Base-by-base conservation (phyloP, 2,329 filamentous ascomycete species). In the Monosporascus sp. region DNA sequence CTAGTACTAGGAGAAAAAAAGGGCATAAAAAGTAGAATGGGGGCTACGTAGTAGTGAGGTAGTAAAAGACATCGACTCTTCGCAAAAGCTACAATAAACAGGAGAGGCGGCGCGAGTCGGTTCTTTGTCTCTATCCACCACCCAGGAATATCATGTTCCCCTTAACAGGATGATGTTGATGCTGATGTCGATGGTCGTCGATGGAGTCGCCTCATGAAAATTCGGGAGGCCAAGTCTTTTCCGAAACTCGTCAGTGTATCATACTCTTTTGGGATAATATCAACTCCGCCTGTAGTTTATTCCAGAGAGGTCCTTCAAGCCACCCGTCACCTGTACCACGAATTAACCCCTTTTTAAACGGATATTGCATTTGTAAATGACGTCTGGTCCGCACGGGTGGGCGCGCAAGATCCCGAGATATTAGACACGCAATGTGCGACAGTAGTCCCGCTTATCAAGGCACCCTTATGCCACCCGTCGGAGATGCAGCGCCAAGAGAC, bases 1-100 rank as follows among this genome's bases (percentile, higher is more conserved):
- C 72, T 81, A 82, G 68, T 76, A 77, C 72, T 78, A 75, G 64
- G 62, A 68, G 72, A 72, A 71, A 69, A 73, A 73, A 72, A 72
- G 68, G 65, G 61, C 70, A 55, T 65, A 60, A 63, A 63, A 61
- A 59, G 57, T 61, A 64, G 59, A 60, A 68, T 63, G 53, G 61
- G 59, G 58, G 58, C 61, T 63, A 62, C 58, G 53, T 56, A 61
- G 54, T 56, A 60, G 55, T 55, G 52, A 60, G 53, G 52, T 55
- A 64, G 52, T 58, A 62, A 59, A 65, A 61, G 57, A 62, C 60
- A 60, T 63, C 58, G 53, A 59, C 63, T 63, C 58, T 59, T 55
- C 43, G 47, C 57, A 54, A 58, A 59, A 59, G 58, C 51, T 60
- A 63, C 58, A 63, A 60, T 59, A 59, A 58, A 60, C 55, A 62